Evolutionary conservation across 495 filamentous ascomycete species (phyloP).

Genomic region (Xylaria cubensis): DNA sequence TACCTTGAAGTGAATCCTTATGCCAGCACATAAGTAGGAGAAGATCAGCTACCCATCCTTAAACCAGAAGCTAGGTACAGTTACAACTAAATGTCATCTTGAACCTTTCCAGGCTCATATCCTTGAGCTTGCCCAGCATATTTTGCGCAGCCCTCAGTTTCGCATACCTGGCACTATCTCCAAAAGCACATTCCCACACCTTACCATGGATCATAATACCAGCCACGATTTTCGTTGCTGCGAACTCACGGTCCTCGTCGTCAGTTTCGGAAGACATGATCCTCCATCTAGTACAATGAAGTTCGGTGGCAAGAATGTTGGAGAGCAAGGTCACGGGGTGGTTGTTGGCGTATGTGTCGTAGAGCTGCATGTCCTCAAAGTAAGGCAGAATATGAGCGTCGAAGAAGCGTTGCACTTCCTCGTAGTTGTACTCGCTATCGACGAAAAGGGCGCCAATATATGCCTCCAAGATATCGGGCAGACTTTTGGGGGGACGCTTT

Average conservation of each 20-base stretch:
- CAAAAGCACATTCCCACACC: slow-evolving; percentile 66
- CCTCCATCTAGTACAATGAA: slow-evolving; percentile 58
- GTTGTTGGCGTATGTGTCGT: slow-evolving; percentile 87
- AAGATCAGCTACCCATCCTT: not conserved
- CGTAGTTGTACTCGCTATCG: slow-evolving; percentile 83
- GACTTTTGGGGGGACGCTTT: slow-evolving; percentile 79
- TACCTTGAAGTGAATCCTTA: not conserved
- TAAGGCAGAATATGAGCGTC: slow-evolving; percentile 70
- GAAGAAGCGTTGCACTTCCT: slow-evolving; percentile 78
- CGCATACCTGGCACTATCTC: slow-evolving; percentile 70
- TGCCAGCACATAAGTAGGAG: not conserved
- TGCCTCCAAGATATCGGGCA: slow-evolving; percentile 88
- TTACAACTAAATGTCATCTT: slow-evolving; percentile 65
- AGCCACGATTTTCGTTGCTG: slow-evolving; percentile 62
- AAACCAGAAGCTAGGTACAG: slow-evolving; percentile 49
- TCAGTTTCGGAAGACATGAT: slow-evolving; percentile 42
- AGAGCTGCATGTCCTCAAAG: slow-evolving; percentile 88
- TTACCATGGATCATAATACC: slow-evolving; percentile 79
- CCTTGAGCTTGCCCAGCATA: slow-evolving; percentile 65
- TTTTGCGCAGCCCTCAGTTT: slow-evolving; percentile 75
- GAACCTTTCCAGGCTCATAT: slow-evolving; percentile 65
- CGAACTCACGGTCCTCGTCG: slow-evolving; percentile 39
- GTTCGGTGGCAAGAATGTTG: slow-evolving; percentile 50
- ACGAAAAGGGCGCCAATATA: slow-evolving; percentile 92
- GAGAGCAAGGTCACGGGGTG: slow-evolving; percentile 70